Base-by-base conservation (phyloP, 352 stramenopile genomes). In the Phytopythium boreale region DNA sequence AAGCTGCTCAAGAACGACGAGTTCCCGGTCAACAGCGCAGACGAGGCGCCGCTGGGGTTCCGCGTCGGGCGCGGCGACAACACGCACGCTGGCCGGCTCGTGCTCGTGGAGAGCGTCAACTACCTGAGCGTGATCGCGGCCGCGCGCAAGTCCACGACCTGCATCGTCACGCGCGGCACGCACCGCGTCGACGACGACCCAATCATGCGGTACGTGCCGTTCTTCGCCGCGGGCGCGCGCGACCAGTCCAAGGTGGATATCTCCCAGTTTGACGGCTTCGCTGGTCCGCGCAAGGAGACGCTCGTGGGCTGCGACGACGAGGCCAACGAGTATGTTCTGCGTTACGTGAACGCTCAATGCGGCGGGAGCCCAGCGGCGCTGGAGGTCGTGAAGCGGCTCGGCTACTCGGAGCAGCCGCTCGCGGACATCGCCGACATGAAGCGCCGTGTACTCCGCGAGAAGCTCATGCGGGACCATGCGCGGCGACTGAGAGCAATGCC, bases 171-270 rank as follows among this genome's bases (percentile, higher is more conserved):
- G 10, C 53, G 69, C 27, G 76, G 70, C 36, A 76, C 77, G n/a
- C 68, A 88, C 37, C 76, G 74, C 19, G 76, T 92, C 19, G 76
- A 90, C 29, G 85, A 93, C 62, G 85, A 93, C 56, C 85, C 85
- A 43, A 92, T 93, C 72, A 89, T 93, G 65, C 85, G 85, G 26
- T 89, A 88, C 59, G 80, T 89, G 41, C 82, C 82, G 49, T 77
- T 79, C 31, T 89, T 90, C 53, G 77, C 51, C 7, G 24, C 39
- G 27, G 72, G 68, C 12, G 52, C 64, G 19, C 64, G 31, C 41
- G 77, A 68, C 27, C 70, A 59, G 6, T 61, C 64, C 14, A 79
- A 74, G 55, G 36, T 55, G 15, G 68, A 75, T 47, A 56, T 27
- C 0, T 68, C 67, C 20, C 69, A 79, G 29, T 76, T 89, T 31